Percentiles rank a stretch among this genome's conserved stretches.
phyloP scores from a whole-genome alignment of 2,329 filamentous ascomycete species.

The Alternaria postmessia region DNA sequence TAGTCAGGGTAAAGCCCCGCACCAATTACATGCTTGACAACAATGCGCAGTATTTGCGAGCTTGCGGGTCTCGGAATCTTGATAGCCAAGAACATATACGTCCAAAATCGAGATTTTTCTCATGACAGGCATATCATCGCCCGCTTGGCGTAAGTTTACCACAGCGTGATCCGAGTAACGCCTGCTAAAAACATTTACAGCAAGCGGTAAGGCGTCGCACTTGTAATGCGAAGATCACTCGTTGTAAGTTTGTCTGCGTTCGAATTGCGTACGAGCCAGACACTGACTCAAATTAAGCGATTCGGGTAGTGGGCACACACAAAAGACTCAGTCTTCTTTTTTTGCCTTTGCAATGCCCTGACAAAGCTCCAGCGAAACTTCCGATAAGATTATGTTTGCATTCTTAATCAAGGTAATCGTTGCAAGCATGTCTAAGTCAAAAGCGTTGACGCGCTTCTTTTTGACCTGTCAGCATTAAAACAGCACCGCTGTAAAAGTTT shows the following conservation, averaged over 20 bases:
- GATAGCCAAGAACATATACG: too few species aligned
- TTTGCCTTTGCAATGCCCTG: neutral
- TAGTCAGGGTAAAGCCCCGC: neutral
- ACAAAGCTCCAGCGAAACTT: too few species aligned
- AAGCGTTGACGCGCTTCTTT: too few species aligned
- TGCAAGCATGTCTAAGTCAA: neutral
- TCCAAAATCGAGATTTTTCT: too few species aligned
- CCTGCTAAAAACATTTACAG: neutral
- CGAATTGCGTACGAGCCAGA: too few species aligned
- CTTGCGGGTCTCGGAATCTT: too few species aligned
- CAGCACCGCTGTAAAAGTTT: too few species aligned
- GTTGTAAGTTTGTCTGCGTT: slow-evolving; percentile 1
- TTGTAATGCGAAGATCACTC: slow-evolving; percentile 26
- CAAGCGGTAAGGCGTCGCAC: slow-evolving; percentile 27
- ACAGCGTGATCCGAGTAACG: neutral
- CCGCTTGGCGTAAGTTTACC: slow-evolving; percentile 9
- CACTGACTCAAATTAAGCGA: neutral
- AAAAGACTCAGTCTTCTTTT: neutral
- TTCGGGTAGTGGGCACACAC: slow-evolving; percentile 14
- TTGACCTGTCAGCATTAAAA: too few species aligned
- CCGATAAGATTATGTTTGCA: too few species aligned
- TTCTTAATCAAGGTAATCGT: neutral
- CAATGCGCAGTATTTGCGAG: neutral
- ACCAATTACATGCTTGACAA: neutral
- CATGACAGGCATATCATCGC: neutral